Base-by-base conservation (phyloP, 192 early-diverging fungal genomes). In the Coemansia umbellata region DNA sequence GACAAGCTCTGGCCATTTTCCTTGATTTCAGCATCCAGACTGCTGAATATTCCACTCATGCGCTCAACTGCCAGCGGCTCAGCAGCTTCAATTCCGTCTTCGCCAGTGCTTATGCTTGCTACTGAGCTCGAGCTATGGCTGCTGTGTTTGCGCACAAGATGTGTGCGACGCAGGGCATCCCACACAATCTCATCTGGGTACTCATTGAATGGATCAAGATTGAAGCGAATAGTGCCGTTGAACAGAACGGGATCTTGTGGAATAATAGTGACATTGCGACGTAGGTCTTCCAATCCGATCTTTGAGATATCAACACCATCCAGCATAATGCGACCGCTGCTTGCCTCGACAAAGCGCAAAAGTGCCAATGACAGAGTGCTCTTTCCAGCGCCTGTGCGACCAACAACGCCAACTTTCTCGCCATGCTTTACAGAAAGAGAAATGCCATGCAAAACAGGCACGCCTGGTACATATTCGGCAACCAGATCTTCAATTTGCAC, bases 241-340 rank as follows among this genome's bases (percentile, higher is more conserved):
- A 90, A 87, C 54, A 87, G 66, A n/a, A 91, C 81, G 4, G 91
- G 91, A 31, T 95, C 93, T 74, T 97, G 92, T 32, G 93, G 92
- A 63, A 97, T 92, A 37, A 97, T 88, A 1, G 91, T 88, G 37
- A 97, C 44, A 24, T 80, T 71, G n/a, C 79, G 69, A 6, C 94
- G 82, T 62, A 97, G 71, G 33, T 92, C 88, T 43, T 88, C 80
- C 39, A 91, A 55, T 15, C 87, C 84, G 36, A 95, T 69, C 15
- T 74, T 63, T 0, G 79, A 60, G 37, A 93, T 90, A 55, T 93
- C 85, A 24, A 91, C 62, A 31, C 77, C 83, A 55, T 95, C 93
- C 31, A 95, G 80, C 0, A 57, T 23, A 33, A 95, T 88, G 11
- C 57, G 35, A 11, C 91, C 90, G 13, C 74, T 53, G 6, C 67